Evolutionary conservation across 2,329 filamentous ascomycete genomes (phyloP), one percentile per base, ranked within the genome.

Genomic region (Ilyonectria robusta): DNA sequence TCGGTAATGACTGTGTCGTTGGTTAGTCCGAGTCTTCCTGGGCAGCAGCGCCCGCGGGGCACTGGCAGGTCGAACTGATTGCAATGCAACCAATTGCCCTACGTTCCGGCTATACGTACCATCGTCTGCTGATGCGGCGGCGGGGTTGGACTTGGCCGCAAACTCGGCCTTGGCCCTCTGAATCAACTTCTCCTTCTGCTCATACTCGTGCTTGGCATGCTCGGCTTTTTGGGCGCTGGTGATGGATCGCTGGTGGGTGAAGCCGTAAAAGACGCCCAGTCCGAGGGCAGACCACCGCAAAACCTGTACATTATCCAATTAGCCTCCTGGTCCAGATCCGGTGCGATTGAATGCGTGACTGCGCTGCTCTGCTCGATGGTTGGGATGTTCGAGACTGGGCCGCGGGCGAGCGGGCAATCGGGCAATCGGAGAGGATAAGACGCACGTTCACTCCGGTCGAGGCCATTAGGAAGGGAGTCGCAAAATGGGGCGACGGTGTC

Each of bases 221-320:
- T 91, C 87, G 69, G 88, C 84, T 84, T 91, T 93, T 79, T 94
- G 90, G 78, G 88, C 83, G 64, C 93, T 83, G 75, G 85, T 91
- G 83, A 99, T 92, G 70, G 90, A 89, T 79, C 92, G 88, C 87
- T 99, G 96, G 87, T 97, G 95, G 84, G 92, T 93, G 87, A 97
- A 91, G 82, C 96, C 96, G 87, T 99, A 99, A 85, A 97, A 92
- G 81, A 98, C 86, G 81, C 96, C 96, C 79, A 94, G 87, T 79
- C 91, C 93, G 75, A 99, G 93, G 81, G 95, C 95, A 80, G 94
- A 95, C 89, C 95, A 99, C 85, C 96, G 95, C 83, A 98, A 90
- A 83, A 99, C 95, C 96, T 99, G 83, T 59, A 77, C 66, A 70
- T 55, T 35, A 61, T 62, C 73, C 70, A 77, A 78, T 80, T 78